Base-by-base conservation (phyloP, 2,329 filamentous ascomycete species). In the Eutypa lata region DNA sequence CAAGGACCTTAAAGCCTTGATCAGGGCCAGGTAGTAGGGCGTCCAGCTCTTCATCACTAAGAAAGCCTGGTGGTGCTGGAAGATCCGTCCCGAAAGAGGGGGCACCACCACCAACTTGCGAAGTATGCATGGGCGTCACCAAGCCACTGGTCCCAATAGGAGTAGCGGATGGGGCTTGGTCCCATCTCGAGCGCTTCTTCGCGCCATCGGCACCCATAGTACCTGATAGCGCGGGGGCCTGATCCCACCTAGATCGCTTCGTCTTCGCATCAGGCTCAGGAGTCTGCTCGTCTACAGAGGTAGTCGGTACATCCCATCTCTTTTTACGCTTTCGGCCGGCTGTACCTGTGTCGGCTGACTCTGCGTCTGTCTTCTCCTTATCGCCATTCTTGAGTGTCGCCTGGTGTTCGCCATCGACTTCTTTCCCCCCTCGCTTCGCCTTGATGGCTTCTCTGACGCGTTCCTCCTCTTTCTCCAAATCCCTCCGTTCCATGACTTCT, bases 1-100 rank as follows among this genome's bases (percentile, higher is more conserved):
- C 88, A 10, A 97, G 81, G 58, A 96, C 84, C 71, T 96, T 92
- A 78, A 96, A 99, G 40, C 94, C 94, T 65, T 97, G 90, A 0
- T 84, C 84, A 66, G 95, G 90, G 2, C 87, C 86, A 1, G 94
- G 94, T 7, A 99, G 83, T 78, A 99, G 89, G 68, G 88, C 78
- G 66, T 99, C 90, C 47, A 99, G 85, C 69, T 97, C 92, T 70
- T 99, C 94, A 63, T 99, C 94, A 42, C 92, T 94, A 42, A 96
- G 77, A 6, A 90, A 81, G 54, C 88, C 86, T 70, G 93, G 94
- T 57, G 92, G 88, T 51, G 78, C 83, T 42, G 88, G 85, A 49
- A 94, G 82, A 66, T 97, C 92, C 43, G 87, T 88, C 48, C 91
- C 91, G 66, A 96, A 95, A 8, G 83, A 76, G n/a, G 82, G 77